Base-by-base conservation (phyloP, 2,329 filamentous ascomycete genomes). In the Gaeumannomyces sp. region DNA sequence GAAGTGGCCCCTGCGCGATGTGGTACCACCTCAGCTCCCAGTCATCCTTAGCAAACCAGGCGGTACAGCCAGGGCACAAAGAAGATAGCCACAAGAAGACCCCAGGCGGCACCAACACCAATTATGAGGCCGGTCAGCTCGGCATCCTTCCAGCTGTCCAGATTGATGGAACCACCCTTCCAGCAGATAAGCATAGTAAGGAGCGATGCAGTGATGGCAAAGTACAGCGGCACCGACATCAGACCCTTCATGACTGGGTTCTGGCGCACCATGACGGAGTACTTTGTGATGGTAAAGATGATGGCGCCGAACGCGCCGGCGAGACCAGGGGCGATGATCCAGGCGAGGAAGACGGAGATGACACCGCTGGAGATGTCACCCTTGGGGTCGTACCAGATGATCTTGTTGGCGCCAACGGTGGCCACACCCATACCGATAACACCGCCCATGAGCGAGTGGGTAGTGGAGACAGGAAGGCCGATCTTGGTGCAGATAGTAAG, bases 111-210 rank as follows among this genome's bases (percentile, higher is more conserved):
- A 66, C 83, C 83, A 28, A 81, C 76, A 57, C 80, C 83, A 45
- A 88, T 73, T 35, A 85, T 85, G 64, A 83, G 79, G 64, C 83
- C 83, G 22, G 79, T 79, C 31, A 85, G 78, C 69, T 82, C 76
- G 5, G 73, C 73, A 29, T 81, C 78, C 57, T 75, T 80, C 50
- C 88, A 76, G 13, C 78, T 77, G 10, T 64, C 62, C 66, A 86
- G 72, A 61, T 74, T 70, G 70, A 79, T 80, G 67, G 71, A 73
- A 56, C 77, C 80, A 50, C 80, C 81, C 73, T 82, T 82, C 80
- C 79, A 83, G 67, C 89, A 80, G 65, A 90, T 84, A 66, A 89
- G 83, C 72, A 90, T 84, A 69, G 79, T 78, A 19, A 87, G 76
- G 14, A 87, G 79, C 25, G 78, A 78, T 19, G 80, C 79, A 0